Conservation (phyloP, 2,329 filamentous ascomycete species). For the Exophiala sp. region DNA sequence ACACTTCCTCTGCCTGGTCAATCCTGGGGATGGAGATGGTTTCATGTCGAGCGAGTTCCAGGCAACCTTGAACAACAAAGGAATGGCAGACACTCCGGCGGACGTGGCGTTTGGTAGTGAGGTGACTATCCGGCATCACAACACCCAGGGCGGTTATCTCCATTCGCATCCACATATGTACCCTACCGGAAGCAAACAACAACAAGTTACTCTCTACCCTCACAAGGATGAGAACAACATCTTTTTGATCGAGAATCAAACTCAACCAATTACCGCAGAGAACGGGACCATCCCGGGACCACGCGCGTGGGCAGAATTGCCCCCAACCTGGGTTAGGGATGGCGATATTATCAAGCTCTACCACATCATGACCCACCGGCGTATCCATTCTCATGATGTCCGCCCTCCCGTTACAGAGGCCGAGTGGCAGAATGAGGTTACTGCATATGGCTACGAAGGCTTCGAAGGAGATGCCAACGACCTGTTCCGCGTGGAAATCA, state of each 20-base stretch:
- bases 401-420: conserved; percentile 78
- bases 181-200: conserved; percentile 92
- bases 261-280: conserved; percentile 67
- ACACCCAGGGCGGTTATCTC: conserved; percentile 95
- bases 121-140: conserved; percentile 82
- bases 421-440: conserved; percentile 94
- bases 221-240: conserved; percentile 99
- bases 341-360: conserved; percentile 77
- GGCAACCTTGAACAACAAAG: conserved; percentile 91
- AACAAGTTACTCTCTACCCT: conserved; percentile 95
- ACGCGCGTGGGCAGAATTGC: conserved; percentile 72
- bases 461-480: conserved; percentile 97
- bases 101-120: conserved; percentile 87
- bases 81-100: conserved; percentile 89
- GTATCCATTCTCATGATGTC: conserved; percentile 93
- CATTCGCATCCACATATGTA: conserved; percentile 98
- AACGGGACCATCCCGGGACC: conserved; percentile 77
- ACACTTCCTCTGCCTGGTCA: conserved; percentile 86
- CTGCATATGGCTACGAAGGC: conserved; percentile 93
- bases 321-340: conserved; percentile 65
- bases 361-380: conserved; percentile 74
- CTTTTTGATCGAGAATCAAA: conserved; percentile 92
- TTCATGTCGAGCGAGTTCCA: conserved; percentile 99
- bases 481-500: conserved; percentile 87
- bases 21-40: conserved; percentile 93